Evolutionary conservation across 2,329 filamentous ascomycete species (phyloP).

Genomic region (Alternaria postmessia): DNA sequence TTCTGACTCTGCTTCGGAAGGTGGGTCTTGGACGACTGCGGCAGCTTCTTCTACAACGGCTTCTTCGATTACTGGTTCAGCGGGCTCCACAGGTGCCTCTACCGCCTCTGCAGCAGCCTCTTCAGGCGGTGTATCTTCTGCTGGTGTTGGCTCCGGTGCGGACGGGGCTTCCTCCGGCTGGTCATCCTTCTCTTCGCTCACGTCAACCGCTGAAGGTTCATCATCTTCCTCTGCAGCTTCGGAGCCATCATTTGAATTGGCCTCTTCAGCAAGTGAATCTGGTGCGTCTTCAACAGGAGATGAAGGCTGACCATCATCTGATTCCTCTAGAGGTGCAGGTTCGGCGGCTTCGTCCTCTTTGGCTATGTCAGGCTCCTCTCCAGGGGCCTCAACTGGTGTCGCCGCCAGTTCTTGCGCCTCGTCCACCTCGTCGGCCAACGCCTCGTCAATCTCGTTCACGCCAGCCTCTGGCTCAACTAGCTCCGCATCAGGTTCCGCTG

Average conservation of each 20-base stretch:
- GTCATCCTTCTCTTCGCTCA: background rate
- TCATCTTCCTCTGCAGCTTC: conserved; percentile 6
- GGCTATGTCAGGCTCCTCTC: background rate
- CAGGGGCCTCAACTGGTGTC: background rate
- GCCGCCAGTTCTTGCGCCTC: background rate
- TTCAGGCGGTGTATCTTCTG: conserved; percentile 3
- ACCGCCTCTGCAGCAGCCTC: background rate
- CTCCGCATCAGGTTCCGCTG: conserved; percentile 4
- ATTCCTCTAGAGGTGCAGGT: background rate
- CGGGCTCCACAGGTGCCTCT: conserved; percentile 1
- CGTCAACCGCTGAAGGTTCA: conserved; percentile 2
- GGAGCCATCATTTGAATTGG: background rate
- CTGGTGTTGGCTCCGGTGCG: conserved; percentile 4
- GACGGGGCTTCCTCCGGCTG: conserved; percentile 4
- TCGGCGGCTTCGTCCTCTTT: background rate
- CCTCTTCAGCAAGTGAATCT: conserved; percentile 6
- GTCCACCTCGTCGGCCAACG: background rate
- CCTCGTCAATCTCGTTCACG: background rate
- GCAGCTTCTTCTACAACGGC: background rate
- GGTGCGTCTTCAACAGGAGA: background rate
- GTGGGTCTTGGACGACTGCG: background rate
- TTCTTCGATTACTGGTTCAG: background rate
- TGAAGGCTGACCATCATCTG: background rate
- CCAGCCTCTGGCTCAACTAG: background rate
- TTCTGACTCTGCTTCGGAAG: background rate